These are phyloP conservation scores for Mucor velutinosus DNA, from an alignment of 371 early-diverging fungal genomes.

Conservation along the genomic window DNA sequence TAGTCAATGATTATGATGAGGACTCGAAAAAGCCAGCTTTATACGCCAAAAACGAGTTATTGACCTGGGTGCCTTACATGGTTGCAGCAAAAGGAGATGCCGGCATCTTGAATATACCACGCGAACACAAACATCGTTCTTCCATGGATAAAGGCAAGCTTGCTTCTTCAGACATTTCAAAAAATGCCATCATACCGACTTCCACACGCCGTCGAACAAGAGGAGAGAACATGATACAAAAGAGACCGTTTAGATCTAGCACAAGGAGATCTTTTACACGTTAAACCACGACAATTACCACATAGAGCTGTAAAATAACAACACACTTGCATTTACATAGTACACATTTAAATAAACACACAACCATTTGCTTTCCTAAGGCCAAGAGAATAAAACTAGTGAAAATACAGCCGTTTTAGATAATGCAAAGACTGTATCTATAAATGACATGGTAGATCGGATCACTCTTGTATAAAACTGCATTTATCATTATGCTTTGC, in stretches of 20 bases:
- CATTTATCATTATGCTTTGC: too few species aligned
- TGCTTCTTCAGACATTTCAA: slow-evolving; percentile 7
- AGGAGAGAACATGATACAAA: background rate
- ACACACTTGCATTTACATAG: background rate
- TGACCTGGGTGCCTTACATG: slow-evolving; percentile 27
- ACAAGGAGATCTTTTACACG: background rate
- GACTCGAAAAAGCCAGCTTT: background rate
- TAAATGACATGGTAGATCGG: too few species aligned
- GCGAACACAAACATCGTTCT: slow-evolving; percentile 1
- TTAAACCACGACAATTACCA: background rate
- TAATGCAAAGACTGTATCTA: too few species aligned
- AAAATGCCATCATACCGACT: slow-evolving; percentile 1
- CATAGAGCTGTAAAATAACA: background rate
- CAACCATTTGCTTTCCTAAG: too few species aligned
- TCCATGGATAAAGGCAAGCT: background rate
- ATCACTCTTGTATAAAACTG: too few species aligned
- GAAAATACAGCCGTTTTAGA: too few species aligned
- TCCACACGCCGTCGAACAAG: background rate
- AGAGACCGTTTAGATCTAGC: background rate
- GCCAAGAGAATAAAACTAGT: background rate
- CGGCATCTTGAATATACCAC: slow-evolving; percentile 27
- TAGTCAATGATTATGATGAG: background rate
- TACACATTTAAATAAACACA: too few species aligned
- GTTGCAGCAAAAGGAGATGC: slow-evolving; percentile 20
- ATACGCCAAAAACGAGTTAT: slow-evolving; percentile 13